These are phyloP conservation scores for Cladosporium sp. DNA, from an alignment of 2,329 filamentous ascomycete species.

Conservation along the genomic window DNA sequence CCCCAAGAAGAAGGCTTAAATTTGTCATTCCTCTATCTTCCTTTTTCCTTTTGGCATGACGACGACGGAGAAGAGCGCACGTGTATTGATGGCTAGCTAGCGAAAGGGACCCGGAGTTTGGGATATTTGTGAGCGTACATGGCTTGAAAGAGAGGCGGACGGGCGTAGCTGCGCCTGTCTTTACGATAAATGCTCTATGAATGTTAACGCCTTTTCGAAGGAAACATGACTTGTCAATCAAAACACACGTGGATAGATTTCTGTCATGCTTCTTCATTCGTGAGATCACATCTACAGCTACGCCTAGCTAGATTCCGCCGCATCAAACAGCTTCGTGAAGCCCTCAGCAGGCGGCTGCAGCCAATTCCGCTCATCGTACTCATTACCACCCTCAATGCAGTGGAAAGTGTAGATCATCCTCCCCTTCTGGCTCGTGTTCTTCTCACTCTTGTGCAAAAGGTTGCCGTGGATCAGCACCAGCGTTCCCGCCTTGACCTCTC, in stretches of 20 bases:
- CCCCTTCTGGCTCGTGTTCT: slow-evolving; percentile 81
- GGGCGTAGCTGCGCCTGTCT: slow-evolving; percentile 2
- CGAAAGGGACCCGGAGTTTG: slow-evolving; percentile 20
- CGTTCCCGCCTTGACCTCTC: slow-evolving; percentile 87
- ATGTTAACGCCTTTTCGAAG: slow-evolving; percentile 17
- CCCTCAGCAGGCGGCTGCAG: slow-evolving; percentile 79
- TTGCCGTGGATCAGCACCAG: slow-evolving; percentile 96
- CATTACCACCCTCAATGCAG: slow-evolving; percentile 79
- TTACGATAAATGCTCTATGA: slow-evolving; percentile 23
- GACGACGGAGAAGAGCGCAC: neutral
- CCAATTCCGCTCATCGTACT: slow-evolving; percentile 90
- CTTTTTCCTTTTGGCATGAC: neutral
- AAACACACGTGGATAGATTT: neutral
- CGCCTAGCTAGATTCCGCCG: neutral
- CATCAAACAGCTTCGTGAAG: slow-evolving; percentile 53
- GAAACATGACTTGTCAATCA: neutral
- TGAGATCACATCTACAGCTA: neutral
- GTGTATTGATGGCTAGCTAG: slow-evolving; percentile 20
- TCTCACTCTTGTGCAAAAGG: slow-evolving; percentile 92
- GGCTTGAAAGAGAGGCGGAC: slow-evolving; percentile 8
- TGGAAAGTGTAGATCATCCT: slow-evolving; percentile 98
- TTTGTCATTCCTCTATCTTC: neutral
- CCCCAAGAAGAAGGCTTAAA: slow-evolving; percentile 64
- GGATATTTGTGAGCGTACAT: slow-evolving; percentile 18
- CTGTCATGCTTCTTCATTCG: neutral